Base-by-base conservation (phyloP, 129 eudicot species). In the Tagetes patula region DNA sequence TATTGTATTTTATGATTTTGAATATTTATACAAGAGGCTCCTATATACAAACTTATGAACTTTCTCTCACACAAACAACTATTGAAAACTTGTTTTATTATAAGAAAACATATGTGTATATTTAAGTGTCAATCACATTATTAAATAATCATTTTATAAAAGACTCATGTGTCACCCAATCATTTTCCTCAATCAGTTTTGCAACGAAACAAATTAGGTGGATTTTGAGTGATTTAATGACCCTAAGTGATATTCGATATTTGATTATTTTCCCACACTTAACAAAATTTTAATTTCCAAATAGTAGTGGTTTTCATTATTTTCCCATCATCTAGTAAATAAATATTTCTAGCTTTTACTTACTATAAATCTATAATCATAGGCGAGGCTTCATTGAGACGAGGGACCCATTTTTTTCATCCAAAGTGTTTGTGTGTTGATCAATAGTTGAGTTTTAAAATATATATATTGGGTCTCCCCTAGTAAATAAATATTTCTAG, bases 101-200 rank as follows among this genome's bases (percentile, higher is more conserved):
- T 11, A 32, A 42, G 31, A 69, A 49, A n/a, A n/a, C 33, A 32
- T 32, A 1, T 73, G 36, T 72, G 45, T 41, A 2, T 20, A 54
- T 56, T 56, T 34, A 42, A n/a, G 36, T 37, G 62, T 1, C 45
- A 65, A 65, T 65, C 43, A 75, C 50, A 65, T 11, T 41, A 40
- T 72, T 30, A 31, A 43, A 73, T 13, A 53, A 74, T 73, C 38
- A 76, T 76, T 55, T 41, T 42, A 14, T 41, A 43, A 43, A 66
- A 54, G 74, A 75, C 67, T 75, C 80, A 76, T 65, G 71, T 75
- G 74, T 55, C 67, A 67, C 67, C 74, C 39, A 76, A 67, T 76
- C 73, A 67, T 76, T 67, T 67, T 50, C 27, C 42, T 39, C 48
- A 65, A 54, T 40, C 56, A 65, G 0, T 39, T 38, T 27, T 34